phyloP scores from a whole-genome alignment of 2,329 filamentous ascomycete species.

The Colletotrichum spaethianum region DNA sequence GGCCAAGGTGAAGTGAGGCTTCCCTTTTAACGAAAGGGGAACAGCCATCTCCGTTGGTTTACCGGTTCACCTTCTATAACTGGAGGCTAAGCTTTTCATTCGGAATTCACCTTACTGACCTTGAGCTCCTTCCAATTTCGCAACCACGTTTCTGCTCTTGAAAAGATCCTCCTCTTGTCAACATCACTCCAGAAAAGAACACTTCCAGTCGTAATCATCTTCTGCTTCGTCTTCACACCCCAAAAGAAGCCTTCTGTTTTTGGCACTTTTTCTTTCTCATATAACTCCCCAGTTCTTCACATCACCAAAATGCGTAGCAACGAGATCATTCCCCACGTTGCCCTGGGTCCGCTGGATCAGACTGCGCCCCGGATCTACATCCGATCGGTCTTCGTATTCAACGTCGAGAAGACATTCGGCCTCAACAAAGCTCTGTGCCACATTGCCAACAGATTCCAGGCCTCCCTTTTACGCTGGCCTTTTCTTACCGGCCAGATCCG shows the following conservation, averaged over 20 bases:
- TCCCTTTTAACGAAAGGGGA: background rate
- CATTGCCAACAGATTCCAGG: background rate
- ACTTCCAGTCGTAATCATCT: too few relatives aligned
- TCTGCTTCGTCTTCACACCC: background rate
- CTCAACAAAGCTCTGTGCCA: background rate
- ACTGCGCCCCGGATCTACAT: conserved; percentile 36
- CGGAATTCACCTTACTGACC: background rate
- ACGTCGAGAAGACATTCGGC: background rate
- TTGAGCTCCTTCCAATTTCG: background rate
- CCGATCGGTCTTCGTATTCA: conserved; percentile 20
- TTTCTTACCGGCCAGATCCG: conserved; percentile 27
- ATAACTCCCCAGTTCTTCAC: background rate
- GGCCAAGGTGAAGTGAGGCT: background rate
- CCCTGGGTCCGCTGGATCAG: conserved; percentile 22
- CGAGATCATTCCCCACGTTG: background rate
- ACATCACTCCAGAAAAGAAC: background rate
- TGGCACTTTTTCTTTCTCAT: background rate
- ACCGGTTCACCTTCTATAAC: background rate
- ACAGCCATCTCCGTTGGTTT: background rate
- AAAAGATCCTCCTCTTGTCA: too few relatives aligned
- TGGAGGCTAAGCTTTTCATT: background rate
- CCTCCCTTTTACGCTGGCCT: conserved; percentile 15
- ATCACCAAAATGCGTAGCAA: background rate
- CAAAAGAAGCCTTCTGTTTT: too few relatives aligned
- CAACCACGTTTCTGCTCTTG: too few relatives aligned